Evolutionary conservation across 345 rosid genomes (phyloP).

Genomic region (Brassica carinata): DNA sequence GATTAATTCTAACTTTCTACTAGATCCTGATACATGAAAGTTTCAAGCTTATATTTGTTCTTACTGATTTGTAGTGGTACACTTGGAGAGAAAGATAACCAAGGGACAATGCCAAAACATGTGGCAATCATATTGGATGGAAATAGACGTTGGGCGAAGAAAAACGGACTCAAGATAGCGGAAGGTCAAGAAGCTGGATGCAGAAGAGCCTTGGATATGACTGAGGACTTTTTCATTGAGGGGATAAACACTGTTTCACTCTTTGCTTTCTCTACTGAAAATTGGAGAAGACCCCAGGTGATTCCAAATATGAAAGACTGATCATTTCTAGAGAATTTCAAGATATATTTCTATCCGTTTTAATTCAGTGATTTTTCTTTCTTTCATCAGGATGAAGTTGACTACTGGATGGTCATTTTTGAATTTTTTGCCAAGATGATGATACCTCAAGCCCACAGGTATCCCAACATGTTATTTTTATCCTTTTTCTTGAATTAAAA

Average conservation of each 20-base stretch:
- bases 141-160: slow-evolving; percentile 62
- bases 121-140: slow-evolving; percentile 80
- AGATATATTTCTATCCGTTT: neutral
- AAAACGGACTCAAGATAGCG: slow-evolving; percentile 42
- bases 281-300: slow-evolving; percentile 68
- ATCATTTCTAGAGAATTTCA: neutral
- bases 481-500: neutral
- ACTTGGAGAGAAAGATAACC: slow-evolving; percentile 23
- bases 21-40: neutral
- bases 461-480: neutral
- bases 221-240: slow-evolving; percentile 41
- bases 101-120: slow-evolving; percentile 55
- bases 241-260: slow-evolving; percentile 63
- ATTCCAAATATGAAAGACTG: neutral
- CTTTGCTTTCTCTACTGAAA: slow-evolving; percentile 71
- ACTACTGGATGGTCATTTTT: slow-evolving; percentile 58
- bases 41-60: neutral
- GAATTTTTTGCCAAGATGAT: slow-evolving; percentile 42
- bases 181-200: slow-evolving; percentile 65
- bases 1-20: neutral
- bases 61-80: neutral
- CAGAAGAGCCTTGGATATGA: slow-evolving; percentile 39
- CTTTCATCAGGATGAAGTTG: slow-evolving; percentile 58
- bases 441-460: slow-evolving; percentile 50
- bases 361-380: neutral